Evolutionary conservation across 176 grass and related monocot genomes (phyloP).

Genomic region (Urochloa ruziziensis): DNA sequence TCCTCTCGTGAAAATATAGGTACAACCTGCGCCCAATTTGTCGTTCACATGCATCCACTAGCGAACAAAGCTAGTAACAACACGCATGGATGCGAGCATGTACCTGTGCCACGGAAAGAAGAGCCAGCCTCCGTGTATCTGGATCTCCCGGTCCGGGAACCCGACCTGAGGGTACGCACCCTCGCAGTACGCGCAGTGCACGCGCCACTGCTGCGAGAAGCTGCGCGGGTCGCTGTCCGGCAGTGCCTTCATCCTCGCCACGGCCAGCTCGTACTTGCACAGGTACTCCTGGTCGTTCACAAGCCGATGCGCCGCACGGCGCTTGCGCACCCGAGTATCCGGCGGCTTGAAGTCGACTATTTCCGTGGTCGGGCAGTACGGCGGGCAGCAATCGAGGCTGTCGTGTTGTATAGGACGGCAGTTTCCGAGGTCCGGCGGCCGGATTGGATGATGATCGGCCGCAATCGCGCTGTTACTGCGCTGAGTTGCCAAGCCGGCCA

Average conservation of each 20-base stretch:
- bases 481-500: too few relatives aligned
- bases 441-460: too few relatives aligned
- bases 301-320: too few relatives aligned
- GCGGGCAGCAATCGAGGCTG: too few relatives aligned
- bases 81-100: too few relatives aligned
- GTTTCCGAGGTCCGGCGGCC: too few relatives aligned
- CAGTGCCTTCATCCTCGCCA: conserved; percentile 62
- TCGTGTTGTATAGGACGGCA: too few relatives aligned
- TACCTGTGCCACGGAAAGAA: conserved; percentile 87
- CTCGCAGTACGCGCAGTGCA: conserved; percentile 64
- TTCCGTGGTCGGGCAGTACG: too few relatives aligned
- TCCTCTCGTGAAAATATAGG: conserved; percentile 66
- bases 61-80: too few relatives aligned
- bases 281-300: conserved; percentile 31
- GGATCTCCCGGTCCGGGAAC: conserved; percentile 43
- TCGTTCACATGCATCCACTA: neutral
- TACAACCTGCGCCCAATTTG: conserved; percentile 26
- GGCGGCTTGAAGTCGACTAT: too few relatives aligned
- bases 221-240: conserved; percentile 72
- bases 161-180: conserved; percentile 58
- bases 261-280: conserved; percentile 51
- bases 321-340: too few relatives aligned
- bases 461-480: too few relatives aligned
- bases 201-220: conserved; percentile 61
- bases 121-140: conserved; percentile 59